phyloP scores from a whole-genome alignment of 176 grass and related monocot genomes.

The Panicum miliaceum region DNA sequence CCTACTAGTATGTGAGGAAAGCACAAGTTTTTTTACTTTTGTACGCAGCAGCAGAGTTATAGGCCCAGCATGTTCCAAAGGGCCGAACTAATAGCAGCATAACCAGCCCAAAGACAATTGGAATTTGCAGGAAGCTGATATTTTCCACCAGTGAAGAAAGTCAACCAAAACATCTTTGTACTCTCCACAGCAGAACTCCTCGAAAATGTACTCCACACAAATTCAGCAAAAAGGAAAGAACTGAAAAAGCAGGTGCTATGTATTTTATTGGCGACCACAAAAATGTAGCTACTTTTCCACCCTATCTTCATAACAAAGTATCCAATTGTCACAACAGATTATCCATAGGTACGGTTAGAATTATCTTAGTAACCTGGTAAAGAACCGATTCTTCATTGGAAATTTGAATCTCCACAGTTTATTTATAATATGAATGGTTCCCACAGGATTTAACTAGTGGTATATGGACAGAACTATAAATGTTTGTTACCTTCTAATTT shows the following conservation, averaged over 20 bases:
- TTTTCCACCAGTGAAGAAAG: not conserved
- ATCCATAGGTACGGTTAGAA: not conserved
- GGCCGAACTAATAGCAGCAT: not conserved
- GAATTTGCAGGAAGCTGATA: not conserved
- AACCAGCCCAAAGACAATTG: not conserved
- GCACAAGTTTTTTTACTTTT: no score
- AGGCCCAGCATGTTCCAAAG: not conserved
- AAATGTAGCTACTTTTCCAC: not conserved
- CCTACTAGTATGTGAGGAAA: no score
- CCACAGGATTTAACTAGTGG: not conserved
- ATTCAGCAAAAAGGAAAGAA: not conserved
- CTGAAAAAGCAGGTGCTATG: not conserved
- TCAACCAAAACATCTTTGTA: not conserved
- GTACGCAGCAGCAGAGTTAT: no score
- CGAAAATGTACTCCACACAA: not conserved
- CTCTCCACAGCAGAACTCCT: not conserved
- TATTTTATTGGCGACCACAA: not conserved
- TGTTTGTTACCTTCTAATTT: not conserved
- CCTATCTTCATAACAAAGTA: not conserved
- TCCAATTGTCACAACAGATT: not conserved
- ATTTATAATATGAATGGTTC: not conserved
- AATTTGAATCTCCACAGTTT: not conserved
- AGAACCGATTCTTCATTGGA: not conserved
- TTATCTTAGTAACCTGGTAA: not conserved
- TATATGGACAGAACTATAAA: not conserved